A percentile compares a stretch with the other conserved stretches of the same genome.
Conservation (phyloP, 2,329 filamentous ascomycete species). For the Cephalotrichum gorgonifer region DNA sequence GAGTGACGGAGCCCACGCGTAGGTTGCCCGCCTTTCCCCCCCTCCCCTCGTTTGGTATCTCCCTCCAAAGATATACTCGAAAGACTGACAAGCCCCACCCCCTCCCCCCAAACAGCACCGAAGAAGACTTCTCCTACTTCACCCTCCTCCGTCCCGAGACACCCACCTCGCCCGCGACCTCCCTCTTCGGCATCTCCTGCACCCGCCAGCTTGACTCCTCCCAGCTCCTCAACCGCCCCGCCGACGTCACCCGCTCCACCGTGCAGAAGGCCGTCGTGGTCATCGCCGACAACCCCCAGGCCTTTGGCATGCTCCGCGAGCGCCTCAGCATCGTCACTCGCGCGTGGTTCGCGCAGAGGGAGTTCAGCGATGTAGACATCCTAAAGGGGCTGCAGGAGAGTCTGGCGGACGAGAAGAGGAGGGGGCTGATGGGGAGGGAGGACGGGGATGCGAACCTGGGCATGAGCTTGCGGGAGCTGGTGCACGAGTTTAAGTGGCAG, state of each 20-base stretch:
- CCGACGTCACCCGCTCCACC: conserved; percentile 91
- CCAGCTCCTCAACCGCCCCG: conserved; percentile 63
- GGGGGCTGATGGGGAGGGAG: conserved; percentile 49
- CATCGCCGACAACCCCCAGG: conserved; percentile 81
- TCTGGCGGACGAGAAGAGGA: conserved; percentile 55
- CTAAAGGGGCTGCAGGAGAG: conserved; percentile 85
- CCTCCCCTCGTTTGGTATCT: background rate
- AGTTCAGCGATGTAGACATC: conserved; percentile 89
- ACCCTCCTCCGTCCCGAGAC: conserved; percentile 63
- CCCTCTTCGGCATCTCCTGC: conserved; percentile 92
- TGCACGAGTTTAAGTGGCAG: conserved; percentile 91
- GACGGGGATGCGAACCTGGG: conserved; percentile 83
- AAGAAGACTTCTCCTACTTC: conserved; percentile 98
- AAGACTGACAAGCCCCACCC: background rate
- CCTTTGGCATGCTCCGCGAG: conserved; percentile 83
- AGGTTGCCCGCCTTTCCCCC: conserved; percentile 24
- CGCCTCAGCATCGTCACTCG: conserved; percentile 82
- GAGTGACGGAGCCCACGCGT: conserved; percentile 91
- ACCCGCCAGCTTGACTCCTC: conserved; percentile 82
- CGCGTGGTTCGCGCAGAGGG: conserved; percentile 91
- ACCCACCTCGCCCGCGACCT: conserved; percentile 51
- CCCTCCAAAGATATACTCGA: background rate
- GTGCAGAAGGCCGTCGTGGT: conserved; percentile 98
- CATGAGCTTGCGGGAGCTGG: conserved; percentile 77
- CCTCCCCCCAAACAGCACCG: conserved; percentile 42